Conservation (phyloP, 441 rosid genomes). For the Mallotus repandus region DNA sequence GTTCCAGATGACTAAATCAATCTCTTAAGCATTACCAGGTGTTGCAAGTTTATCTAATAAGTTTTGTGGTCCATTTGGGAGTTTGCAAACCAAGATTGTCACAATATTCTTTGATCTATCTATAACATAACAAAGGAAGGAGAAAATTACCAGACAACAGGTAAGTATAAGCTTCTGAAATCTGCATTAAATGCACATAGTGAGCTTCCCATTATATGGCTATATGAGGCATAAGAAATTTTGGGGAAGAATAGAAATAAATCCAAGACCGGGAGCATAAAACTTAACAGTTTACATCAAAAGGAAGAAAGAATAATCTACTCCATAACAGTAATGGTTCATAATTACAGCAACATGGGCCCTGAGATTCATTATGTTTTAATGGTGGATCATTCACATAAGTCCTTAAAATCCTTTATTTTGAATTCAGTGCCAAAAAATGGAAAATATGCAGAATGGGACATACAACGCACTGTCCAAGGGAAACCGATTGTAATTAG, state of each 20-base stretch:
- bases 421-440: background rate
- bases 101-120: background rate
- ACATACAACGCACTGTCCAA: background rate
- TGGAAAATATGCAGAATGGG: background rate
- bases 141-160: constrained; percentile 58
- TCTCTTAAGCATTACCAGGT: background rate
- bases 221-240: background rate
- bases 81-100: constrained; percentile 41
- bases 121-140: constrained; percentile 15
- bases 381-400: background rate
- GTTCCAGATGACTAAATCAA: background rate
- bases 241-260: background rate
- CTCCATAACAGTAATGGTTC: background rate
- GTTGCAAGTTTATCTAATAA: constrained; percentile 17
- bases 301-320: too few relatives aligned
- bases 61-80: constrained; percentile 35
- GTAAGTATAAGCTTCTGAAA: constrained; percentile 68
- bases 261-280: too few relatives aligned
- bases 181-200: constrained; percentile 39
- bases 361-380: background rate
- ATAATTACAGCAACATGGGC: background rate
- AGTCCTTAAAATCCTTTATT: background rate
- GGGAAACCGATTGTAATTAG: background rate
- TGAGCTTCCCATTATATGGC: background rate
- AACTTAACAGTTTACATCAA: too few relatives aligned